Conservation (phyloP, 1,284 basidiomycete genomes). For the Moniliophthora roreri region DNA sequence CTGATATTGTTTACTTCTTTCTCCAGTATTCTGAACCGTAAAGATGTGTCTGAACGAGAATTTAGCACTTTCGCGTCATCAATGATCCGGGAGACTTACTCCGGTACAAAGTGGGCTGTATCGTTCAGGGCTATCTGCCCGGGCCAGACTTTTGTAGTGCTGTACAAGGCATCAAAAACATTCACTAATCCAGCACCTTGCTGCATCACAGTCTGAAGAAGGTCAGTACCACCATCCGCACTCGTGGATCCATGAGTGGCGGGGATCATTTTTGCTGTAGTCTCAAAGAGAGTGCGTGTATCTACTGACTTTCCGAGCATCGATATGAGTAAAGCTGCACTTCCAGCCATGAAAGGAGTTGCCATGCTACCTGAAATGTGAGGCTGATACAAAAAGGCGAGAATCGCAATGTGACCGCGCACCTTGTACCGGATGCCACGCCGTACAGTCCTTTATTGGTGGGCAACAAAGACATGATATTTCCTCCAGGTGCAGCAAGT, state of each 20-base stretch:
- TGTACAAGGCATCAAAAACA: slow-evolving; percentile 47
- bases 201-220: slow-evolving; percentile 45
- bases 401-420: not conserved
- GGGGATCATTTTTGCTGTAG: slow-evolving; percentile 41
- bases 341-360: slow-evolving; percentile 50
- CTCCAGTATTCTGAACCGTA: slow-evolving; percentile 32
- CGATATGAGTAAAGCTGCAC: slow-evolving; percentile 49
- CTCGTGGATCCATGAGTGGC: slow-evolving; percentile 37
- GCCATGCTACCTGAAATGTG: slow-evolving; percentile 30
- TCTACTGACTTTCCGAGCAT: slow-evolving; percentile 36
- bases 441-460: slow-evolving; percentile 35
- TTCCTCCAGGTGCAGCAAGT: slow-evolving; percentile 16
- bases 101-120: slow-evolving; percentile 42
- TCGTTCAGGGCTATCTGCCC: slow-evolving; percentile 55
- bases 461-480: slow-evolving; percentile 45
- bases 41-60: slow-evolving; percentile 30
- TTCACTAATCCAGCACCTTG: slow-evolving; percentile 56
- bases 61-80: not conserved
- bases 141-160: slow-evolving; percentile 43
- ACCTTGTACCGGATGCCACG: slow-evolving; percentile 37
- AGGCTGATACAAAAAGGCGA: not conserved
- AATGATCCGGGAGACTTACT: slow-evolving; percentile 21
- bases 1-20: slow-evolving; percentile 25
- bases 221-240: no score
- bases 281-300: slow-evolving; percentile 40